phyloP scores from a whole-genome alignment of 169 alveolate species.

The Plasmodium billcollinsi region DNA sequence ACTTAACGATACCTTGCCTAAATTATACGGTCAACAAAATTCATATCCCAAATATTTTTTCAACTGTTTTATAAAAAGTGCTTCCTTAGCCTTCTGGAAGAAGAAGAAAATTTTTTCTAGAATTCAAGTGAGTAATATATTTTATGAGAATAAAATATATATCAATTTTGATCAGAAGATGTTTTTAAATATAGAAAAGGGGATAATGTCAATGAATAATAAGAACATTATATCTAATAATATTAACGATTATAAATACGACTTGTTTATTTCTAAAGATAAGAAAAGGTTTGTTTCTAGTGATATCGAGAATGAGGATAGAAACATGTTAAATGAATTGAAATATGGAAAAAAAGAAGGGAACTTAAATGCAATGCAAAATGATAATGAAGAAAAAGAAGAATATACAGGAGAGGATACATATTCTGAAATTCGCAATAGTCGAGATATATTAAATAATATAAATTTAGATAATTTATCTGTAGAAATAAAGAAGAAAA shows the following conservation, averaged over 20 bases:
- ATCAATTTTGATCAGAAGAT: constrained; percentile 70
- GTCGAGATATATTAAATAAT: constrained; percentile 56
- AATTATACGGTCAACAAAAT: constrained; percentile 68
- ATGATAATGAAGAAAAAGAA: constrained; percentile 9
- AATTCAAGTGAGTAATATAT: constrained; percentile 75
- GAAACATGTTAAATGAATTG: neutral
- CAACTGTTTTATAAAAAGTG: constrained; percentile 77
- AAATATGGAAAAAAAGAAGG: neutral
- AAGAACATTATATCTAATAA: constrained; percentile 71
- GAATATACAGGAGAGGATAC: neutral
- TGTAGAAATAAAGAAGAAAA: constrained; percentile 63
- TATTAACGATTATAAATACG: constrained; percentile 69
- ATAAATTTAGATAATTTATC: constrained; percentile 45
- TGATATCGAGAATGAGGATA: neutral
- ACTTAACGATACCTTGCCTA: constrained; percentile 19
- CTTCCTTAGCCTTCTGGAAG: constrained; percentile 75
- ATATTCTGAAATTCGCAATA: constrained; percentile 13
- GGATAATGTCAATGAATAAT: constrained; percentile 63
- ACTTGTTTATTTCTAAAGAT: constrained; percentile 36
- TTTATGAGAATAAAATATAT: constrained; percentile 66
- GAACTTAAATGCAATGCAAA: neutral
- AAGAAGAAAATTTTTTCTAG: constrained; percentile 62
- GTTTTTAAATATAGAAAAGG: constrained; percentile 75
- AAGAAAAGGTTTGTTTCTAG: neutral
- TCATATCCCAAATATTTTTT: constrained; percentile 79